A percentile compares a stretch with the other conserved stretches of the same genome.
phyloP scores from a whole-genome alignment of 768 basidiomycete species.

The Steccherinum ochraceum region DNA sequence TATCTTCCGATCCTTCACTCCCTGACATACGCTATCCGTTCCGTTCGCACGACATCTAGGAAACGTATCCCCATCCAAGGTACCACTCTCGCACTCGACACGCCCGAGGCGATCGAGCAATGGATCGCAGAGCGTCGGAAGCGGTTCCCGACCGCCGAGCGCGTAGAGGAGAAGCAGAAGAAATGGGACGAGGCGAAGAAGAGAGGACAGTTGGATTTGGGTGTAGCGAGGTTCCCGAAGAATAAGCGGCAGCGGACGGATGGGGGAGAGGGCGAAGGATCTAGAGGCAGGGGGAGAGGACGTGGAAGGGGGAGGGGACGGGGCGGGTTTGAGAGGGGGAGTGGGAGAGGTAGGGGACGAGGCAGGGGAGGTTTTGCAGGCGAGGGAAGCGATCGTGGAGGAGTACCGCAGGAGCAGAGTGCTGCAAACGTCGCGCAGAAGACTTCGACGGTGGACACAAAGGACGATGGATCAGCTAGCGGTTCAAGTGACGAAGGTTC shows the following conservation, averaged over 20 bases:
- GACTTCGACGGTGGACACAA: slow-evolving; percentile 1
- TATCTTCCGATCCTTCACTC: too few species aligned
- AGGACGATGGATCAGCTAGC: neutral
- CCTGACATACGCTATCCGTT: slow-evolving; percentile 2
- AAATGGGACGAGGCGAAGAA: slow-evolving; percentile 73
- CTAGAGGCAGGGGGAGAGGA: slow-evolving; percentile 27
- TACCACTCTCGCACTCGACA: slow-evolving; percentile 69
- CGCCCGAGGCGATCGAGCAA: slow-evolving; percentile 71
- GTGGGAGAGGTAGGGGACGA: slow-evolving; percentile 2
- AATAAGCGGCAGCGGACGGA: slow-evolving; percentile 38
- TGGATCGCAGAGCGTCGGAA: slow-evolving; percentile 90
- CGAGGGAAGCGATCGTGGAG: neutral
- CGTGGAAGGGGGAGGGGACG: slow-evolving; percentile 22
- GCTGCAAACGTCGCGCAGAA: neutral
- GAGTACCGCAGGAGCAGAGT: neutral
- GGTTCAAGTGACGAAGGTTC: slow-evolving; percentile 9
- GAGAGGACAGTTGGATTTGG: slow-evolving; percentile 64
- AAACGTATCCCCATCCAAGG: slow-evolving; percentile 74
- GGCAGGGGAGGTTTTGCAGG: slow-evolving; percentile 7
- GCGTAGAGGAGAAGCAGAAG: slow-evolving; percentile 74
- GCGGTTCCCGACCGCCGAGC: slow-evolving; percentile 69
- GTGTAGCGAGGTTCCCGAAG: slow-evolving; percentile 34
- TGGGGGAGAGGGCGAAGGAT: slow-evolving; percentile 12
- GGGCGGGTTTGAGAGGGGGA: slow-evolving; percentile 1
- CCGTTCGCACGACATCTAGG: too few species aligned